Percentiles rank a stretch among this genome's conserved stretches.
phyloP scores from a whole-genome alignment of 805 yeast genomes.

The Cyberlindnera maclurae region DNA sequence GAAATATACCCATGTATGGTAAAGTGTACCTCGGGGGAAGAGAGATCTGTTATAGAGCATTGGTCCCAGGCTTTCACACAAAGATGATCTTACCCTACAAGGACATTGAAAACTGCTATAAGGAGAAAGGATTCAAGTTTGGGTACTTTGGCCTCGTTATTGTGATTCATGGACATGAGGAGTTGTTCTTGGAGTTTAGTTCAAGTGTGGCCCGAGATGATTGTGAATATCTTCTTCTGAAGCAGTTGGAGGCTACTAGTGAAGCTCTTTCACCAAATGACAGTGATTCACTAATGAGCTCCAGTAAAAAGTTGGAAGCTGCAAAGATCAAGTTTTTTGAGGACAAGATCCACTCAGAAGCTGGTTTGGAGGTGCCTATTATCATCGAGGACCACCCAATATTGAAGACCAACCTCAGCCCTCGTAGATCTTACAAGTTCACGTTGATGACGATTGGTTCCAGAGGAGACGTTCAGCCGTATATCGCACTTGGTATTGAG shows the following conservation, averaged over 20 bases:
- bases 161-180: conserved; percentile 68
- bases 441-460: conserved; percentile 86
- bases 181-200: conserved; percentile 72
- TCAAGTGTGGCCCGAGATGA: conserved; percentile 61
- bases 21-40: conserved; percentile 65
- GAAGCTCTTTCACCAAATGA: conserved; percentile 2
- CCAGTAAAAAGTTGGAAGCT: conserved; percentile 32
- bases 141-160: conserved; percentile 66
- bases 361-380: conserved; percentile 62
- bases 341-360: conserved; percentile 50
- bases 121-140: conserved; percentile 62
- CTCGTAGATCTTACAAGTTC: conserved; percentile 49
- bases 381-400: conserved; percentile 61
- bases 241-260: conserved; percentile 36
- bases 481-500: conserved; percentile 82
- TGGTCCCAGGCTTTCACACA: conserved; percentile 70
- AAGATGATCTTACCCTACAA: conserved; percentile 74
- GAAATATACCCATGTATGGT: conserved; percentile 77
- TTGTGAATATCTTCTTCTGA: conserved; percentile 48
- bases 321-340: conserved; percentile 65
- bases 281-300: conserved; percentile 11
- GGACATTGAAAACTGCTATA: conserved; percentile 64
- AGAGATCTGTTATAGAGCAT: conserved; percentile 72
- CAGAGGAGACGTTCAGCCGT: conserved; percentile 96
- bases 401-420: conserved; percentile 41